Evolutionary conservation across 2,329 filamentous ascomycete species (phyloP), one percentile per base, ranked within the genome.

Genomic region (Penicillium sp.): DNA sequence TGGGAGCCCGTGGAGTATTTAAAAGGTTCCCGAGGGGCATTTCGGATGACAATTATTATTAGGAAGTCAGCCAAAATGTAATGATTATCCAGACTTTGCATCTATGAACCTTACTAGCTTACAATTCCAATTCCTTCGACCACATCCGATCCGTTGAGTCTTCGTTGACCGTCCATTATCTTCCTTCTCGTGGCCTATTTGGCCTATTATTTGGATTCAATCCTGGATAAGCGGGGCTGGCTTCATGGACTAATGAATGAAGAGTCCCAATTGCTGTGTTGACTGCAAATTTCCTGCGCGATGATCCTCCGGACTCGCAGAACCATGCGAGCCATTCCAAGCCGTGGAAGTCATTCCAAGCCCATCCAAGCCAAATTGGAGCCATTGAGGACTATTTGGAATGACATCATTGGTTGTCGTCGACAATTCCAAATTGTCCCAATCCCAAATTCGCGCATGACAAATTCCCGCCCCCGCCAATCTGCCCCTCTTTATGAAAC

Each of bases 1-100:
- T 56, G 53, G 33, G 44, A 60, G 44, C 35, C 6, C 26, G 19
- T 28, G 33, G 37, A 56, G 53, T 68, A 68, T 68, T 68, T 67
- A 67, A 68, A 35, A 22, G 19, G 40, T 22, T 44, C 4, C 2
- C 13, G 19, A 13, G 30, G 30, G 30, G 30, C 30, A 10, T 1
- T 28, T 28, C 15, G 8, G 17, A 42, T 42, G n/a, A 42, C 38
- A 42, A 28, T 28, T 28, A 42, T 28, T 28, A 42, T 42, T 42
- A 47, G 55, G 5, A 38, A 37, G 17, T 7, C 40, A 30, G 8
- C 4, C 8, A 28, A 28, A 17, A 30, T 19, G 24, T n/a, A 49
- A 47, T 47, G 24, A 26, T 28, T 17, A 47, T 45, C 24, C 24
- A 28, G 19, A 9, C 13, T 28, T 28, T 17, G 24, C 24, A 28